These are phyloP conservation scores for Zymoseptoria tritici DNA, from an alignment of 2,329 filamentous ascomycete species.

Conservation along the genomic window DNA sequence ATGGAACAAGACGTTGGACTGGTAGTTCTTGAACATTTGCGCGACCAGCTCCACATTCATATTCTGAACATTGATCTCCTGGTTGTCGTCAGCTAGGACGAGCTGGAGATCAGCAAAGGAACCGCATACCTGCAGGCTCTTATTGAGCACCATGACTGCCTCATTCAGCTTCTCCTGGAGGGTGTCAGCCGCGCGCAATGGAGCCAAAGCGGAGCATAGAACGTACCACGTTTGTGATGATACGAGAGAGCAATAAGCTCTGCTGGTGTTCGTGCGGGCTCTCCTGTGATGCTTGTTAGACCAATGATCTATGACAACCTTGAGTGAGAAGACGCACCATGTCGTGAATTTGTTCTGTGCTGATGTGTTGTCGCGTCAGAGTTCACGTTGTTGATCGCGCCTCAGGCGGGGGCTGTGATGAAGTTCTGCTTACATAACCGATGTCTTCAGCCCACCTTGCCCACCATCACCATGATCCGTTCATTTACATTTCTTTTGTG, in stretches of 20 bases:
- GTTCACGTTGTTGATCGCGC: not conserved
- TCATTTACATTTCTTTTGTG: not conserved
- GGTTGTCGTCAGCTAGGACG: not conserved
- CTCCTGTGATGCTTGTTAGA: slow-evolving; percentile 51
- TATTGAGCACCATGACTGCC: slow-evolving; percentile 86
- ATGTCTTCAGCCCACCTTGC: not conserved
- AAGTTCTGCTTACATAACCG: not conserved
- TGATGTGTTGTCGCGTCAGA: not conserved
- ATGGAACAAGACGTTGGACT: slow-evolving; percentile 95
- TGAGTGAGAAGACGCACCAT: not conserved
- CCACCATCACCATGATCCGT: not conserved
- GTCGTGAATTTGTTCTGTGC: not conserved
- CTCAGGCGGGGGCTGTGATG: no score
- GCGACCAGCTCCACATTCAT: slow-evolving; percentile 98
- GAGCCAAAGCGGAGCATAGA: not conserved
- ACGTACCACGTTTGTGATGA: slow-evolving; percentile 94
- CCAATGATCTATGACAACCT: not conserved
- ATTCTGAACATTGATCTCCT: slow-evolving; percentile 98
- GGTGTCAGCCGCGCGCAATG: slow-evolving; percentile 3
- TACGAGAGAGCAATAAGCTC: slow-evolving; percentile 82
- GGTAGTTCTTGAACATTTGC: slow-evolving; percentile 99
- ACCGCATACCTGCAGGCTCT: slow-evolving; percentile 64
- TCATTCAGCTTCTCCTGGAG: slow-evolving; percentile 92
- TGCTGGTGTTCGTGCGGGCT: slow-evolving; percentile 97
- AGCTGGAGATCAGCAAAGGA: not conserved